Base-by-base conservation (phyloP, 768 basidiomycete genomes). In the Boletus sensibilis region DNA sequence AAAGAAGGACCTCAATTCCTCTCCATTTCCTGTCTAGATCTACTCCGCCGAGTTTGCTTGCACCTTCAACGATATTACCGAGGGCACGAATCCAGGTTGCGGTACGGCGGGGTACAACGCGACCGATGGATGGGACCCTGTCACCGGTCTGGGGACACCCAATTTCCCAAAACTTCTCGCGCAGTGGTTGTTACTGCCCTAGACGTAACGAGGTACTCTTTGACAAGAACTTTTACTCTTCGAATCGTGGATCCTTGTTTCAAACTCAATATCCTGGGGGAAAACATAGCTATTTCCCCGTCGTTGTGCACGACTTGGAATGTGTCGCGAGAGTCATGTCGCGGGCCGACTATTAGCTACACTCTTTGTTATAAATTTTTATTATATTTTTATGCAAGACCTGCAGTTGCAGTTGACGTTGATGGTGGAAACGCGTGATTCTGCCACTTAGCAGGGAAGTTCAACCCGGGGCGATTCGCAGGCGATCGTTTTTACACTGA, bases 31-130 rank as follows among this genome's bases (percentile, higher is more conserved):
- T 16, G 5, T n/a, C 11, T 34, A 44, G 54, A 58, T 49, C 8
- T 57, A 44, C 7, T 44, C 47, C 5, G 2, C 35, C 1, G 14
- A 39, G 31, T 50, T 58, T 23, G 38, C 31, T 20, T 2, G 0
- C 1, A 20, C 39, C 12, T 37, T 57, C 61, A 70, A 80, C 55
- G 82, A 82, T 47, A 80, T 82, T 48, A 77, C 74, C 2, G 60
- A 64, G 2, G 81, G 80, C 3, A 67, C 62, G 1, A 81, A 79
- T 54, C 72, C 68, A 4, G 78, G 79, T 3, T 80, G 79, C 54
- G 72, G 72, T 16, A 76, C 76, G 9, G 9, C 47, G 4, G 77
- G 76, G 2, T 79, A 68, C 62, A 68, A 66, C 12, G 59, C 64
- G 3, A 53, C 62, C 5, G 12, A 4, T 4, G 64, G 78, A 33